Conservation (phyloP, 805 yeast genomes). For the Cyberlindnera lachancei region DNA sequence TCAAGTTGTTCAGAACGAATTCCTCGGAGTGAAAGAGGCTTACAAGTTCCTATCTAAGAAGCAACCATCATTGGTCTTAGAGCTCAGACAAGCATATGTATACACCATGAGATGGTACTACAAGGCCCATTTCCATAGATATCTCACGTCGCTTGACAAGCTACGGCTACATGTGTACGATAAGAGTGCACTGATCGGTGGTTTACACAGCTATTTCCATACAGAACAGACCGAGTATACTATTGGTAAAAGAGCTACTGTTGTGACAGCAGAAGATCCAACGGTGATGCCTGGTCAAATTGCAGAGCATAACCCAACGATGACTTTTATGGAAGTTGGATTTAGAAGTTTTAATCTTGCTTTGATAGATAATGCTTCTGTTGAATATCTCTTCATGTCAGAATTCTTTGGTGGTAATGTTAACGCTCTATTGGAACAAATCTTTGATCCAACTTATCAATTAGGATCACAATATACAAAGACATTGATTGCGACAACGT, state of each 20-base stretch:
- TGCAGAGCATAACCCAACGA: constrained; percentile 66
- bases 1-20: constrained; percentile 61
- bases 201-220: constrained; percentile 13
- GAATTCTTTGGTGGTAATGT: constrained; percentile 58
- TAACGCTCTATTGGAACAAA: constrained; percentile 38
- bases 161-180: constrained; percentile 48
- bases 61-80: constrained; percentile 58
- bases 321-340: constrained; percentile 65
- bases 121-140: constrained; percentile 66
- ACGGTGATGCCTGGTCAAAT: constrained; percentile 75
- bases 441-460: constrained; percentile 46
- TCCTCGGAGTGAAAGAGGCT: constrained; percentile 56
- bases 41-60: constrained; percentile 48
- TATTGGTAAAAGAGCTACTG: constrained; percentile 44
- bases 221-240: constrained; percentile 18
- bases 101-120: constrained; percentile 95
- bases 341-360: constrained; percentile 70
- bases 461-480: constrained; percentile 43
- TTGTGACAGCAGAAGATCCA: constrained; percentile 46
- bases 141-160: constrained; percentile 63
- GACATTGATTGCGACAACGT: constrained; percentile 31
- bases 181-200: constrained; percentile 47
- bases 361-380: constrained; percentile 65
- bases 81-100: constrained; percentile 71
- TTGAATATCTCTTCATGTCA: constrained; percentile 64